Evolutionary conservation across 2,329 filamentous ascomycete species (phyloP), one percentile per base, ranked within the genome.

Genomic region (Cladophialophora chaetospira): DNA sequence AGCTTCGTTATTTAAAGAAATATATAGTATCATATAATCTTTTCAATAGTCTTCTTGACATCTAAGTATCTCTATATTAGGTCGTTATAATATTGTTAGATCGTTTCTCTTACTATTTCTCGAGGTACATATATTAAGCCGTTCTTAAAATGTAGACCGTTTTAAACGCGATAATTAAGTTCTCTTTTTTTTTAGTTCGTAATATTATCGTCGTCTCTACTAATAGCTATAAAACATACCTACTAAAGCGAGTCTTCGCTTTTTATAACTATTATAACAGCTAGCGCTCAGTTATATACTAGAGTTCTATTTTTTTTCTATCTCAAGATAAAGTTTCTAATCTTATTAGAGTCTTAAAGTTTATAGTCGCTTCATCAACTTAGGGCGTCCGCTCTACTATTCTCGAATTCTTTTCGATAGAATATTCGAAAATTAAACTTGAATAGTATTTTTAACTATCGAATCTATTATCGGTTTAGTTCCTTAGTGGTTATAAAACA

Each of bases 401-500:
- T 44, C 3, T 44, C 40, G 21, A 9, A 23, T 4, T 21, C 40
- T n/a, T 26, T 44, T 5, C 3, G 9, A 26, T 9, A 26, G 4
- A 23, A 13, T 2, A 26, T 44, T 6, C 5, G 4, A 25, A 44
- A 26, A 23, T 44, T 33, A 33, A 8, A 33, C 6, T 6, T 13
- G 29, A 13, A 33, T 33, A 33, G 6, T 6, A 33, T 33, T 13
- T 33, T 13, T 33, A 33, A 17, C 46, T 54, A 57, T 11, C 48
- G 28, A 21, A 45, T 23, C 31, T 63, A 48, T 43, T 43, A 11
- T 31, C 53, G 29, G 49, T 59, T 54, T 46, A 53, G 25, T 13
- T 50, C n/a, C 47, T 65, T 62, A 17, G 29, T 52, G 9, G 44
- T 58, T 21, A 43, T 62, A 29, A 46, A 63, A 17, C 57, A 50